Conservation (phyloP, 805 yeast genomes). For the Kuraishia ogatae region DNA sequence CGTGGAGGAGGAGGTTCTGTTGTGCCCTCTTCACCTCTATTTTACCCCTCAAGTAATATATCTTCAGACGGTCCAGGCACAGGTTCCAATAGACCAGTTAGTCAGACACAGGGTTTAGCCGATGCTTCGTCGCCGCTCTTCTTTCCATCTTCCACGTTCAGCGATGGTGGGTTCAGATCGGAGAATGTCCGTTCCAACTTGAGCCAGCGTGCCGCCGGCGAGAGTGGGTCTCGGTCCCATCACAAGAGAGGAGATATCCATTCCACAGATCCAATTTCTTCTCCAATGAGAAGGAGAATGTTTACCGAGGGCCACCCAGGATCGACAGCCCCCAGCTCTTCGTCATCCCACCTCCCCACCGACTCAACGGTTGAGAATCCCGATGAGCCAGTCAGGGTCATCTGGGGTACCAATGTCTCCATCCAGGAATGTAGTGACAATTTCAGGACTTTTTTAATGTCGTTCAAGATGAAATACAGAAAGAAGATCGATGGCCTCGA, state of each 20-base stretch:
- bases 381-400: constrained; percentile 78
- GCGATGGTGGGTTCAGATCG: constrained; percentile 33
- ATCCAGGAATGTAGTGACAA: constrained; percentile 78
- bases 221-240: constrained; percentile 9
- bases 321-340: constrained; percentile 17
- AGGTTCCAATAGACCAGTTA: background rate
- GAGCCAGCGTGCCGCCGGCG: constrained; percentile 39
- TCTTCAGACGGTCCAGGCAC: background rate
- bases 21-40: background rate
- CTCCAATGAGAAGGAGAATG: constrained; percentile 59
- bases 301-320: constrained; percentile 31
- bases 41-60: background rate
- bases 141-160: constrained; percentile 34
- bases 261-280: constrained; percentile 55
- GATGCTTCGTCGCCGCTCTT: constrained; percentile 41
- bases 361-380: constrained; percentile 24
- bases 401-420: constrained; percentile 98
- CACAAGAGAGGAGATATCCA: constrained; percentile 72
- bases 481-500: constrained; percentile 35
- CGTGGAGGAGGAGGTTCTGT: background rate
- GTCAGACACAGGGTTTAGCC: constrained; percentile 14
- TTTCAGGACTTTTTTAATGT: constrained; percentile 77
- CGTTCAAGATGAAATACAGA: constrained; percentile 73
- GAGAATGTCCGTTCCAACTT: constrained; percentile 26
- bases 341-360: constrained; percentile 14